phyloP scores from a whole-genome alignment of 805 yeast genomes.

The Yarrowia bubula region DNA sequence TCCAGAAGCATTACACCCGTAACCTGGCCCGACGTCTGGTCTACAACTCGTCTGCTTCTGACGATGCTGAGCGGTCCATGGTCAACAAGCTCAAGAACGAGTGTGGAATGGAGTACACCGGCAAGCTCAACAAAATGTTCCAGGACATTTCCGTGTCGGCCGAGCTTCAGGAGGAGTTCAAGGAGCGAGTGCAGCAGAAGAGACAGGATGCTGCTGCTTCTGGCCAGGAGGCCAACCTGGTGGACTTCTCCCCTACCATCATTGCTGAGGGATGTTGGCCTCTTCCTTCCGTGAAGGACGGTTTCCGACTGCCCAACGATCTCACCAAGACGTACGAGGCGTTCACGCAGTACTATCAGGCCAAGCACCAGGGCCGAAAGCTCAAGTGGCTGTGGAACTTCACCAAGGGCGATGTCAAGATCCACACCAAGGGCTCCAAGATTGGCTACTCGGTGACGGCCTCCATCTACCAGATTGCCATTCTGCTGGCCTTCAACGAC shows the following conservation, averaged over 20 bases:
- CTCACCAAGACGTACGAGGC: slow-evolving; percentile 62
- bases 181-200: slow-evolving; percentile 46
- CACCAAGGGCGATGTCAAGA: slow-evolving; percentile 87
- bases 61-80: slow-evolving; percentile 77
- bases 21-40: slow-evolving; percentile 85
- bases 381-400: slow-evolving; percentile 96
- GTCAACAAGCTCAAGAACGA: slow-evolving; percentile 84
- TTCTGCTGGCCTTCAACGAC: slow-evolving; percentile 78
- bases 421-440: slow-evolving; percentile 79
- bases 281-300: slow-evolving; percentile 47
- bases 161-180: slow-evolving; percentile 63
- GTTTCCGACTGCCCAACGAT: slow-evolving; percentile 65
- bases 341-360: slow-evolving; percentile 65
- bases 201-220: slow-evolving; percentile 32
- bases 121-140: slow-evolving; percentile 93
- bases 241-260: slow-evolving; percentile 70
- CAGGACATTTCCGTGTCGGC: slow-evolving; percentile 85
- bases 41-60: slow-evolving; percentile 79
- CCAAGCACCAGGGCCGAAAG: slow-evolving; percentile 81
- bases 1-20: slow-evolving; percentile 89
- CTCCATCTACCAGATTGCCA: slow-evolving; percentile 82
- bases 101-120: slow-evolving; percentile 88
- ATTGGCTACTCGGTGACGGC: slow-evolving; percentile 57
- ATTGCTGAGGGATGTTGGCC: slow-evolving; percentile 93
- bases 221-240: slow-evolving; percentile 38